phyloP scores from a whole-genome alignment of 257 asterid species.

The Lithospermum erythrorhizon region DNA sequence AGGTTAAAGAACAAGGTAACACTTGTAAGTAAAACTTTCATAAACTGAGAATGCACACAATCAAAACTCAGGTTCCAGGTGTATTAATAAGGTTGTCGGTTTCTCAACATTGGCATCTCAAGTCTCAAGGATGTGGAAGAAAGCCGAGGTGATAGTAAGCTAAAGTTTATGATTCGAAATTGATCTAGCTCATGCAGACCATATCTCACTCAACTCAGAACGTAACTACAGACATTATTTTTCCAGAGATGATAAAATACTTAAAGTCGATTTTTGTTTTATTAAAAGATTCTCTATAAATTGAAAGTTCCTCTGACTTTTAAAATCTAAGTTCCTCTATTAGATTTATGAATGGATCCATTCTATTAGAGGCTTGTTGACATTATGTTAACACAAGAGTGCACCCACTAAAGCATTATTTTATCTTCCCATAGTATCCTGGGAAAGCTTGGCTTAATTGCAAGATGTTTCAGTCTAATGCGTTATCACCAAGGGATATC shows the following conservation, averaged over 20 bases:
- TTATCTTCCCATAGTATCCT: too few relatives aligned
- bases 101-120: background rate
- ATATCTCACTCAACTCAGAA: too few relatives aligned
- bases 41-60: background rate
- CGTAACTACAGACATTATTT: too few relatives aligned
- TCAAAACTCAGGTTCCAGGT: background rate
- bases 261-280: too few relatives aligned
- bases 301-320: background rate
- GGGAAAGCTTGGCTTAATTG: too few relatives aligned
- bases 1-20: constrained; percentile 4
- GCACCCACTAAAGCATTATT: too few relatives aligned
- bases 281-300: background rate
- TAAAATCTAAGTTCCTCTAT: background rate
- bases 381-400: too few relatives aligned
- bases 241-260: too few relatives aligned
- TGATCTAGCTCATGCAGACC: background rate
- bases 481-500: constrained; percentile 89
- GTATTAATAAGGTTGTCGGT: too few relatives aligned
- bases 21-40: background rate
- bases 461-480: constrained; percentile 94
- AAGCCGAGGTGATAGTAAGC: too few relatives aligned
- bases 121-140: background rate
- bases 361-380: background rate
- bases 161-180: too few relatives aligned
- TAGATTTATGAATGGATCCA: background rate